Percentiles rank a stretch among this genome's conserved stretches.
Conservation (phyloP, 768 basidiomycete genomes). For the Boletus edulis region DNA sequence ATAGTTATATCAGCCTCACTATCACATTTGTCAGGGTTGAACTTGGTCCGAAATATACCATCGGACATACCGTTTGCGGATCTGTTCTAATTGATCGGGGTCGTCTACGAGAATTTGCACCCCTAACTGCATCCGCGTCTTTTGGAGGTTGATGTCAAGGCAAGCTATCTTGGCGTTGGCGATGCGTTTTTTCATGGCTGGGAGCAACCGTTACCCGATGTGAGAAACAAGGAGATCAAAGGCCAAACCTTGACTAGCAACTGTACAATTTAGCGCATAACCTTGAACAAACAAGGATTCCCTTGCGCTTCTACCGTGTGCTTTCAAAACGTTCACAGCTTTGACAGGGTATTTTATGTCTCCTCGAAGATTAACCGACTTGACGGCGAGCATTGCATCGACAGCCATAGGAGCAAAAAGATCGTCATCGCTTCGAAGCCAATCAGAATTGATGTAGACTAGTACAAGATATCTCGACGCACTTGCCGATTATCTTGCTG, state of each 20-base stretch:
- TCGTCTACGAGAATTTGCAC: slow-evolving; percentile 97
- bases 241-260: slow-evolving; percentile 92
- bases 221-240: neutral
- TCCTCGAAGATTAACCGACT: slow-evolving; percentile 88
- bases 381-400: slow-evolving; percentile 97
- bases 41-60: neutral
- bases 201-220: neutral
- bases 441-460: neutral
- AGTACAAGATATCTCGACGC: slow-evolving; percentile 34
- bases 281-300: slow-evolving; percentile 95
- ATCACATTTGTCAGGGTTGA: slow-evolving; percentile 14
- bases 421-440: slow-evolving; percentile 78
- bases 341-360: slow-evolving; percentile 99
- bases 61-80: slow-evolving; percentile 74
- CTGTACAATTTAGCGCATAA: slow-evolving; percentile 97
- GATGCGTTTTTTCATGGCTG: slow-evolving; percentile 98
- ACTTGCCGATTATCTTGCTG: slow-evolving; percentile 98
- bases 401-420: slow-evolving; percentile 98
- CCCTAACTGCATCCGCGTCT: slow-evolving; percentile 95
- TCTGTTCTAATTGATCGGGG: slow-evolving; percentile 94
- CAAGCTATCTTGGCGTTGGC: slow-evolving; percentile 95
- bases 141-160: slow-evolving; percentile 96
- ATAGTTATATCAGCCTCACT: slow-evolving; percentile 96
- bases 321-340: slow-evolving; percentile 97
- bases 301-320: slow-evolving; percentile 92